phyloP scores from a whole-genome alignment of 1,284 basidiomycete genomes.

The Rhodotorula sp. region DNA sequence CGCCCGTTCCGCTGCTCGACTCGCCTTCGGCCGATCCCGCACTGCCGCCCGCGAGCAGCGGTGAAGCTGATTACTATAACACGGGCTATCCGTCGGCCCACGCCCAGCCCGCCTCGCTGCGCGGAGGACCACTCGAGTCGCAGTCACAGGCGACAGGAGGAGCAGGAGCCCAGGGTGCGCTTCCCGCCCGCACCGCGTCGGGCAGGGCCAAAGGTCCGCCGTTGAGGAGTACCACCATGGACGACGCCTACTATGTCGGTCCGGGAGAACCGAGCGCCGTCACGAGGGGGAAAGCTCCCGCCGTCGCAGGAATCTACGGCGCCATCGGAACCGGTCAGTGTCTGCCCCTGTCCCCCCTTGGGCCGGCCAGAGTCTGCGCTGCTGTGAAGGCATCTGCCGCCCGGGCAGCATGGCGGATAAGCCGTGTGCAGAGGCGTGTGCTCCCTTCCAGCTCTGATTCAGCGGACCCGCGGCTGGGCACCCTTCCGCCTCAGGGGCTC shows the following conservation, averaged over 20 bases:
- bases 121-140: background rate
- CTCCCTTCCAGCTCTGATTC: no score
- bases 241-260: constrained; percentile 29
- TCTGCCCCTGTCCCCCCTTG: background rate
- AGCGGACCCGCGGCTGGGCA: no score
- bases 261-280: constrained; percentile 27
- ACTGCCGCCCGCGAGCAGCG: background rate
- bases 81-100: no score
- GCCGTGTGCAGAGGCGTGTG: no score
- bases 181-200: background rate
- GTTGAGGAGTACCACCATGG: constrained; percentile 23
- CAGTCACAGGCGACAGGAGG: background rate
- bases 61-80: no score
- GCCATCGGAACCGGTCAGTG: constrained; percentile 28
- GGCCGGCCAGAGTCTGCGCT: no score
- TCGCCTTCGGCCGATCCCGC: constrained; percentile 18
- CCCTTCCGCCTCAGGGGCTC: no score
- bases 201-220: constrained; percentile 23
- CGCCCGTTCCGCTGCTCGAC: constrained; percentile 15
- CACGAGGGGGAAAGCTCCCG: constrained; percentile 24
- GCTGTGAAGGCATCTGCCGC: no score
- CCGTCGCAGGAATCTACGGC: constrained; percentile 7
- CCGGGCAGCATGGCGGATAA: no score
- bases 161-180: background rate
- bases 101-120: background rate